These are phyloP conservation scores for Hansenula anomala DNA, from an alignment of 1,139 yeast species.

Conservation along the genomic window DNA sequence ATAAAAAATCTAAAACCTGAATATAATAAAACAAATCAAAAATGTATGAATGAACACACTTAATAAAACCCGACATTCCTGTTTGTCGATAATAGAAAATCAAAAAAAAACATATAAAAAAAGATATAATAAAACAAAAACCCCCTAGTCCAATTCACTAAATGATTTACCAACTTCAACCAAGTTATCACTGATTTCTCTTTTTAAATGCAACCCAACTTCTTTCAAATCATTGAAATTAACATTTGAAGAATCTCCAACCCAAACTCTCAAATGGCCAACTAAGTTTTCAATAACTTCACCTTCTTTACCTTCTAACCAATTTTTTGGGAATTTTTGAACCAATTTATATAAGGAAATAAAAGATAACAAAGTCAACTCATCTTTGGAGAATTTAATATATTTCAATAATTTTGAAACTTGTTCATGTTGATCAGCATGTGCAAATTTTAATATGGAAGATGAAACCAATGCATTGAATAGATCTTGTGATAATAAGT, in stretches of 20 bases:
- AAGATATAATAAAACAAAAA: background rate
- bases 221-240: conserved; percentile 17
- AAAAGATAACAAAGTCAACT: conserved; percentile 20
- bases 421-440: conserved; percentile 11
- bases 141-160: conserved; percentile 11
- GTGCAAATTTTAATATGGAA: conserved; percentile 17
- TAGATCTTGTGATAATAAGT: conserved; percentile 18
- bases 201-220: conserved; percentile 17
- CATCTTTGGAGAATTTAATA: conserved; percentile 13
- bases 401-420: conserved; percentile 14
- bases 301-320: conserved; percentile 16
- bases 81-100: background rate
- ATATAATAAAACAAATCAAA: background rate
- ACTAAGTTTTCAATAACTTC: conserved; percentile 13
- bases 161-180: conserved; percentile 19
- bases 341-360: conserved; percentile 20
- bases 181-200: conserved; percentile 22
- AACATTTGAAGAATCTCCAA: conserved; percentile 18
- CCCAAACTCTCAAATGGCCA: conserved; percentile 21
- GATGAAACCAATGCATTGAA: conserved; percentile 20
- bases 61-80: too few species aligned
- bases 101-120: background rate
- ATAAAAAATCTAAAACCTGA: background rate
- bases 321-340: conserved; percentile 20
- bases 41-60: background rate